Evolutionary conservation across 257 asterid genomes (phyloP).

Genomic region (Ballota nigra): DNA sequence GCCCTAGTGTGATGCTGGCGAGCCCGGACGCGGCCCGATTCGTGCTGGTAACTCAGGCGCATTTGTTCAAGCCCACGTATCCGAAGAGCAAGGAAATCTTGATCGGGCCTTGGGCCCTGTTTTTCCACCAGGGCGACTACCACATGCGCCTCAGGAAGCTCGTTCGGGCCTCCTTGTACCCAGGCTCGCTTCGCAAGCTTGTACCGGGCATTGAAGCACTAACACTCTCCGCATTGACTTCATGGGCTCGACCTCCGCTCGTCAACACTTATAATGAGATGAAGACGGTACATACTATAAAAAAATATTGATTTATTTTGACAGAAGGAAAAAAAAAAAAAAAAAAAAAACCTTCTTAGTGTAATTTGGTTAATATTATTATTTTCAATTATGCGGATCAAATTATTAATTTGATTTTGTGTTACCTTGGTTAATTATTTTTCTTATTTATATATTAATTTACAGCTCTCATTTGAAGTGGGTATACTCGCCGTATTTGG

Average conservation of each 20-base stretch:
- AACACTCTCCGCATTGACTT: conserved; percentile 47
- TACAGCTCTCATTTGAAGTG: conserved; percentile 75
- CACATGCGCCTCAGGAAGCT: conserved; percentile 74
- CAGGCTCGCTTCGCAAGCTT: conserved; percentile 53
- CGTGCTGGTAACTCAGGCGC: conserved; percentile 57
- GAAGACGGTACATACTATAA: conserved; percentile 50
- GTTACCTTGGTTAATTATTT: background rate
- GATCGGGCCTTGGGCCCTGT: conserved; percentile 78
- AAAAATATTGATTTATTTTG: too few relatives aligned
- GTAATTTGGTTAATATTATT: too few relatives aligned
- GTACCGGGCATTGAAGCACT: conserved; percentile 43
- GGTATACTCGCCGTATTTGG: conserved; percentile 73
- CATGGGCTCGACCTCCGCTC: conserved; percentile 45
- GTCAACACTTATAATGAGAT: conserved; percentile 58
- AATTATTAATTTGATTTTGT: background rate
- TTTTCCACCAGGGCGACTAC: conserved; percentile 74
- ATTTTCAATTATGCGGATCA: too few relatives aligned
- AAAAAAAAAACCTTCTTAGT: too few relatives aligned
- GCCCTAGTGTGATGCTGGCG: conserved; percentile 80
- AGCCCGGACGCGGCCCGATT: conserved; percentile 92
- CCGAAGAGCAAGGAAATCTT: conserved; percentile 72
- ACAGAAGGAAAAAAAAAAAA: too few relatives aligned
- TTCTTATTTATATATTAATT: background rate
- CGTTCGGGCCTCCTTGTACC: conserved; percentile 51
- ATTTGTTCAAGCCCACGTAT: conserved; percentile 88